phyloP scores from a whole-genome alignment of 352 stramenopile species.

The Globisporangium solare region DNA sequence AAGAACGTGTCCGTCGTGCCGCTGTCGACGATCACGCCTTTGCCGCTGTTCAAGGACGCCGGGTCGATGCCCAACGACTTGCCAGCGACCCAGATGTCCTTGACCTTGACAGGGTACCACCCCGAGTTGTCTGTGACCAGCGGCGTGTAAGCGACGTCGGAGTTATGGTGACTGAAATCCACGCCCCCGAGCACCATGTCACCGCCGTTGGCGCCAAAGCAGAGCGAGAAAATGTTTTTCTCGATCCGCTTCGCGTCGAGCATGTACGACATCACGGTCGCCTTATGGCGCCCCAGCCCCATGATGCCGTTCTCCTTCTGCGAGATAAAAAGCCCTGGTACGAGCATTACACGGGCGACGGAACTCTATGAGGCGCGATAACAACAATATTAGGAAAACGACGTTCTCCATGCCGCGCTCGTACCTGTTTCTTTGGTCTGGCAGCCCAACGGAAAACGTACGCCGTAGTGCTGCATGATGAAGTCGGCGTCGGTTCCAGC shows the following conservation, averaged over 20 bases:
- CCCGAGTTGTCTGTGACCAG: conserved; percentile 38
- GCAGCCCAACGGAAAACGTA: conserved; percentile 74
- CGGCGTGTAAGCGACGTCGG: conserved; percentile 59
- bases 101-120: conserved; percentile 83
- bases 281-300: conserved; percentile 63
- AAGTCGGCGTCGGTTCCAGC: conserved; percentile 34
- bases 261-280: conserved; percentile 73
- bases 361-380: too few species aligned
- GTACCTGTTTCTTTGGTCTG: conserved; percentile 75
- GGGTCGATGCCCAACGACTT: conserved; percentile 39
- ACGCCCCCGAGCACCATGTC: conserved; percentile 76
- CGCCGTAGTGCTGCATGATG: conserved; percentile 56
- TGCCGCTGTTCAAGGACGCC: conserved; percentile 55
- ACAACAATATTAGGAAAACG: too few species aligned
- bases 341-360: too few species aligned
- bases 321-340: conserved; percentile 54
- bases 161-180: conserved; percentile 69
- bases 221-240: conserved; percentile 79
- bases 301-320: conserved; percentile 91
- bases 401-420: too few species aligned
- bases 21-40: conserved; percentile 82
- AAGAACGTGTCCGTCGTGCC: conserved; percentile 87
- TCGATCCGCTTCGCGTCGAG: conserved; percentile 42
- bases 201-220: conserved; percentile 62
- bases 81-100: conserved; percentile 62